phyloP scores from a whole-genome alignment of 1,284 basidiomycete species.

The Cutaneotrichosporon sp. region DNA sequence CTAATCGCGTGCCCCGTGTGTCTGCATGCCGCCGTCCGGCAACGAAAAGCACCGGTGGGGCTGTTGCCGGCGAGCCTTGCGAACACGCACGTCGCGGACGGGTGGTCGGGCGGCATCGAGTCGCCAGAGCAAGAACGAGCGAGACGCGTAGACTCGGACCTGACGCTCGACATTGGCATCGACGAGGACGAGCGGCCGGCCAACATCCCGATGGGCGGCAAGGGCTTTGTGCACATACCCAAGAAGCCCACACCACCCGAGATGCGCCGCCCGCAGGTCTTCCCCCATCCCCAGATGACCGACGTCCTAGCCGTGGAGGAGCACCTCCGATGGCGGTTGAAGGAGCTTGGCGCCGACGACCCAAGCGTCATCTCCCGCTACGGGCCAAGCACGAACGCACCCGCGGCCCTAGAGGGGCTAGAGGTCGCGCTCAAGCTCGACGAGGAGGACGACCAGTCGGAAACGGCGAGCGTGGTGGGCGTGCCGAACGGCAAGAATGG shows the following conservation, averaged over 20 bases:
- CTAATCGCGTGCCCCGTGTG: conserved; percentile 42
- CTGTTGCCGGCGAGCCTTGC: conserved; percentile 39
- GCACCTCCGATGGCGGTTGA: conserved; percentile 51
- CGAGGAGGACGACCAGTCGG: conserved; percentile 24
- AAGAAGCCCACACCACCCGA: conserved; percentile 21
- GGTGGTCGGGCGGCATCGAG: conserved; percentile 44
- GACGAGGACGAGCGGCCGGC: conserved; percentile 11
- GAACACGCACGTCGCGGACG: conserved; percentile 25
- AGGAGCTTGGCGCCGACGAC: conserved; percentile 52
- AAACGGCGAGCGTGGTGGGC: conserved; percentile 3
- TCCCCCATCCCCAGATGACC: conserved; percentile 54
- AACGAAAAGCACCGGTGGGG: conserved; percentile 39
- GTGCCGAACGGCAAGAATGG: conserved; percentile 28
- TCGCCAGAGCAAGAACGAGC: conserved; percentile 33
- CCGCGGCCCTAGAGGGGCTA: conserved; percentile 44
- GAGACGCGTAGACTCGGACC: conserved; percentile 17
- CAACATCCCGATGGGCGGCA: conserved; percentile 32
- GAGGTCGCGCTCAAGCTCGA: conserved; percentile 29
- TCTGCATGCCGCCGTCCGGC: conserved; percentile 32
- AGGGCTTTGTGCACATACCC: conserved; percentile 43
- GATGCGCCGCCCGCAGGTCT: conserved; percentile 29
- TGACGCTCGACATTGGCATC: conserved; percentile 11
- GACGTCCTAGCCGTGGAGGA: conserved; percentile 54
- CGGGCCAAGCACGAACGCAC: conserved; percentile 43
- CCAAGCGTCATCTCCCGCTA: conserved; percentile 46